phyloP scores from a whole-genome alignment of 2,329 filamentous ascomycete genomes.

The Diaporthe australafricana region DNA sequence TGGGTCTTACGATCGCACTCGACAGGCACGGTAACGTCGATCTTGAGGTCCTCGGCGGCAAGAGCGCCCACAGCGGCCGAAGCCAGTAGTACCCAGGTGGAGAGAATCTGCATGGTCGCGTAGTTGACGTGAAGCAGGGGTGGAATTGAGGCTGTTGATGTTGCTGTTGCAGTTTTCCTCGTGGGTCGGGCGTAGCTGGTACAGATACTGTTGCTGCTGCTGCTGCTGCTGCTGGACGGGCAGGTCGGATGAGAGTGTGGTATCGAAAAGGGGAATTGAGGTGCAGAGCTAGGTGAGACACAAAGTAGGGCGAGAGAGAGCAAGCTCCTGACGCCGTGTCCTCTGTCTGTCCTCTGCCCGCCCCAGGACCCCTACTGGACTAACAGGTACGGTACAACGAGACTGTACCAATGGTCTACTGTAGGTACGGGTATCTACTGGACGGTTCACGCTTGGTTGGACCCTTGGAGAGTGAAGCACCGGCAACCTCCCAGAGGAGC shows the following conservation, averaged over 20 bases:
- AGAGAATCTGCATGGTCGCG: conserved; percentile 62
- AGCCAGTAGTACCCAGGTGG: conserved; percentile 62
- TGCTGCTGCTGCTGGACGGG: conserved; percentile 7
- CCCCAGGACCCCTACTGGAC: neutral
- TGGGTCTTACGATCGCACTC: conserved; percentile 83
- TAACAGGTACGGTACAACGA: too few relatives aligned
- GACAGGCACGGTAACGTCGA: conserved; percentile 79
- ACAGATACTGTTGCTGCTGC: neutral
- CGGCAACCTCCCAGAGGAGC: neutral
- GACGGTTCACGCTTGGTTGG: neutral
- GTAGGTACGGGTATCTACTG: neutral
- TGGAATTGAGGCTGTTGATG: neutral
- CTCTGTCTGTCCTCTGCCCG: neutral
- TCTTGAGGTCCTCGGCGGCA: conserved; percentile 74
- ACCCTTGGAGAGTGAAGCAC: neutral
- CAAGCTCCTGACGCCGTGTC: conserved; percentile 20
- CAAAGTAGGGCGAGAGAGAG: conserved; percentile 6
- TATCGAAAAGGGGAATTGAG: conserved; percentile 18
- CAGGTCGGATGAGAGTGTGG: neutral
- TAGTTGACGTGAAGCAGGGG: conserved; percentile 16
- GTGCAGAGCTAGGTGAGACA: conserved; percentile 11
- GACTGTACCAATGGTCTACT: too few relatives aligned
- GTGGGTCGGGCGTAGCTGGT: neutral
- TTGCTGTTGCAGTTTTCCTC: conserved; percentile 1
- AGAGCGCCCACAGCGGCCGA: conserved; percentile 63